phyloP scores from a whole-genome alignment of 352 stramenopile genomes.

The Globisporangium iwayamae region DNA sequence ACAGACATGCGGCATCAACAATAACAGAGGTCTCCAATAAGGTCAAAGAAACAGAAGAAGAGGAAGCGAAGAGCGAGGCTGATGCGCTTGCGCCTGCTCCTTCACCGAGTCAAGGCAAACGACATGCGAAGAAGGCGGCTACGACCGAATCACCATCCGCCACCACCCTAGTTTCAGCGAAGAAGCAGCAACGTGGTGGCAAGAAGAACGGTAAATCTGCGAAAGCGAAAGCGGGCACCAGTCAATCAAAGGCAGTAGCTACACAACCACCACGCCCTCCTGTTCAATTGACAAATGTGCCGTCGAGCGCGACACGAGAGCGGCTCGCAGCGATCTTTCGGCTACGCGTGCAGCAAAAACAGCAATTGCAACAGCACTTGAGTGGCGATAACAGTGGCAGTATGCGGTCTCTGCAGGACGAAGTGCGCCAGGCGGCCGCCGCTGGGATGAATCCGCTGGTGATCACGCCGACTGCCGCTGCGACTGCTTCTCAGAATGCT shows the following conservation, averaged over 20 bases:
- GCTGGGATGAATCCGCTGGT: background rate
- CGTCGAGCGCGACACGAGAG: conserved; percentile 28
- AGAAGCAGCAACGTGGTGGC: background rate
- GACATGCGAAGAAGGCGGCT: background rate
- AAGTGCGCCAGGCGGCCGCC: conserved; percentile 13
- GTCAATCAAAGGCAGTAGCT: background rate
- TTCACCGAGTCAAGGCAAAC: background rate
- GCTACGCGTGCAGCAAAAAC: conserved; percentile 44
- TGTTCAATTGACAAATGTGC: background rate
- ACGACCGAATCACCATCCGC: background rate
- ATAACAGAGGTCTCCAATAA: background rate
- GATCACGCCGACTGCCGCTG: conserved; percentile 5
- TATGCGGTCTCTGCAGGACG: conserved; percentile 25
- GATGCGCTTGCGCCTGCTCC: background rate
- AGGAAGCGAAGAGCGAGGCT: background rate
- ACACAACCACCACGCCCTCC: background rate
- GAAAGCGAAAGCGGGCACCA: background rate
- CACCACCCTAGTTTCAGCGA: background rate
- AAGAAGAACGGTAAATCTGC: background rate
- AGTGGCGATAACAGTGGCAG: conserved; percentile 17
- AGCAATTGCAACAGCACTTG: conserved; percentile 23
- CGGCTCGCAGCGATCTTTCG: conserved; percentile 65
- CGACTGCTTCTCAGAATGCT: conserved; percentile 2
- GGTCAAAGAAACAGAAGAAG: background rate
- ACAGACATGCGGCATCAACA: background rate